Evolutionary conservation across 352 stramenopile genomes (phyloP), one percentile per base, ranked within the genome.

Genomic region (Globisporangium heterothallicum): DNA sequence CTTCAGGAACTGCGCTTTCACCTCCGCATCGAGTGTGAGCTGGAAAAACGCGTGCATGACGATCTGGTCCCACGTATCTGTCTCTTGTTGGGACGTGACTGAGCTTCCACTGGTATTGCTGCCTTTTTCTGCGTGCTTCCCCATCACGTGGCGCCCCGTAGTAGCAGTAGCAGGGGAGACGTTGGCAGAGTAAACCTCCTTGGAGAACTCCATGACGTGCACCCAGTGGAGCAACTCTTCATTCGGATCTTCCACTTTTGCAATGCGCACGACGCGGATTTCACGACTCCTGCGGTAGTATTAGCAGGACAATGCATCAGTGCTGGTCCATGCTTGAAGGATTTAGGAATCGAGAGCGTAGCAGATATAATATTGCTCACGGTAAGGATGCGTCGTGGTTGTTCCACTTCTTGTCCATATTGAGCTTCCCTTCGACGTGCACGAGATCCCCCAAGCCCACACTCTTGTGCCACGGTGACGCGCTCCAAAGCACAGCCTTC

Each of bases 211-310:
- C 44, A 68, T 51, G 38, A 75, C 68, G 38, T 87, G 66, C 14
- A 65, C 34, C 83, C 83, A 93, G 43, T 92, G 66, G 25, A 90
- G 61, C 27, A 85, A n/a, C 43, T 93, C 83, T 57, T 87, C 72
- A 46, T 93, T 92, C 19, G 80, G 62, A 34, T 93, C 78, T 3
- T 63, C 50, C 2, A 90, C 41, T 22, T 66, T 70, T 25, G 52
- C 59, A 27, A 88, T 72, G 18, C 70, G 68, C 16, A 72, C 49
- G 6, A 88, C 61, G 35, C 81, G 76, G 24, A 92, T 59, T 58
- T 92, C 81, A 21, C 79, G 68, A 3, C 49, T 46, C 5, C 71
- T 80, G 24, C 25, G 29, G 13, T n/a, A 16, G n/a, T n/a, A n/a
- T n/a, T n/a, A n/a, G n/a, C n/a, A n/a, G n/a, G n/a, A n/a, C n/a